Percentiles rank a stretch among this genome's conserved stretches.
These are phyloP conservation scores for Saccharomycopsis hybrid DNA, from an alignment of 1,139 yeast genomes.

Conservation along the genomic window DNA sequence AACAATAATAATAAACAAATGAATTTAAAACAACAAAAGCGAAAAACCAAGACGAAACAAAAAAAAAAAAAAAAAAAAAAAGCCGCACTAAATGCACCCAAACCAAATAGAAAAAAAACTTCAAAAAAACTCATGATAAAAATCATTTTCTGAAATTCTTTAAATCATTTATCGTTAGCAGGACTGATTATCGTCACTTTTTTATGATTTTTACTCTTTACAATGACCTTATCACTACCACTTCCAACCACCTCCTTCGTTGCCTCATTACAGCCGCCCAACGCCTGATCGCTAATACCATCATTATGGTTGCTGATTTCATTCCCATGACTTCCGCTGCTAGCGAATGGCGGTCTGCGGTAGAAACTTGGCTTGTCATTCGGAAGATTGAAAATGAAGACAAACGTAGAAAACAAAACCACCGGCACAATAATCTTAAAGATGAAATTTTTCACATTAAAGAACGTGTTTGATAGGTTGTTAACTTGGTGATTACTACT, in stretches of 20 bases:
- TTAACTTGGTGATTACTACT: neutral
- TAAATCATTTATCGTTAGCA: too few relatives aligned
- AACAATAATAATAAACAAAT: too few relatives aligned
- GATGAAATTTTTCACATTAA: conserved; percentile 18
- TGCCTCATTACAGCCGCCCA: neutral
- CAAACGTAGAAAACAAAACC: conserved; percentile 13
- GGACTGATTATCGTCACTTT: too few relatives aligned
- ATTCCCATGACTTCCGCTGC: conserved; percentile 5
- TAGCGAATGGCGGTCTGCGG: neutral
- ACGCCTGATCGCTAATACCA: conserved; percentile 6
- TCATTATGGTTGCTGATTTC: conserved; percentile 15
- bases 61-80: too few relatives aligned
- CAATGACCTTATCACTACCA: neutral
- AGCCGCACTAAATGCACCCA: too few relatives aligned
- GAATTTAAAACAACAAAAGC: too few relatives aligned
- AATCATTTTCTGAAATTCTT: too few relatives aligned
- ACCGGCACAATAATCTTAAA: conserved; percentile 19
- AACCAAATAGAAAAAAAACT: too few relatives aligned
- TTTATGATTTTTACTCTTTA: too few relatives aligned
- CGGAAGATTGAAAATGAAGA: conserved; percentile 10
- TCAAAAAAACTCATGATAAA: too few relatives aligned
- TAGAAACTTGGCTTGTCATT: conserved; percentile 9
- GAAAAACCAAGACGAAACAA: too few relatives aligned
- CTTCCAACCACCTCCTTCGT: too few relatives aligned
- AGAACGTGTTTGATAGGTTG: conserved; percentile 14